A percentile compares a stretch with the other conserved stretches of the same genome.
phyloP scores from a whole-genome alignment of 768 basidiomycete genomes.

The Neoboletus magnificus region DNA sequence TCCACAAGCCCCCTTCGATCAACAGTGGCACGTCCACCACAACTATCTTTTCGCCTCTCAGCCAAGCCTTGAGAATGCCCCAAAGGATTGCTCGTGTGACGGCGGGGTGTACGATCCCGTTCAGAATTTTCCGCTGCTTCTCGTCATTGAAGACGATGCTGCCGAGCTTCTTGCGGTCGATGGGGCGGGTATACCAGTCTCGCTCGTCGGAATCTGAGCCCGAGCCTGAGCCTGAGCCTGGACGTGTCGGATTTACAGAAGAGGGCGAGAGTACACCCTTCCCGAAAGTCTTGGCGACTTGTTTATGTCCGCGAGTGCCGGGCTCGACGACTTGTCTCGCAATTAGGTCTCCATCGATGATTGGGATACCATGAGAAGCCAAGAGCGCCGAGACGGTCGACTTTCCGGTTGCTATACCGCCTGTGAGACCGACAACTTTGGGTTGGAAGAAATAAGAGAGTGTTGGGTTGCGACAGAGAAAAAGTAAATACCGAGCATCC shows the following conservation, averaged over 20 bases:
- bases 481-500: slow-evolving; percentile 18
- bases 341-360: slow-evolving; percentile 90
- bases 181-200: slow-evolving; percentile 49
- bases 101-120: slow-evolving; percentile 86
- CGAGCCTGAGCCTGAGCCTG: background rate
- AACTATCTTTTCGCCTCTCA: slow-evolving; percentile 72
- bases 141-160: slow-evolving; percentile 80
- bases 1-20: slow-evolving; percentile 85
- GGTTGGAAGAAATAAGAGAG: background rate
- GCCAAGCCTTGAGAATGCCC: slow-evolving; percentile 67
- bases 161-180: slow-evolving; percentile 84
- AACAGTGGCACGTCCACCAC: slow-evolving; percentile 90
- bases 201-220: background rate
- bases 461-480: background rate
- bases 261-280: slow-evolving; percentile 51
- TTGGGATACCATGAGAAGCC: slow-evolving; percentile 61
- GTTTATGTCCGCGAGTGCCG: slow-evolving; percentile 66
- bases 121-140: slow-evolving; percentile 66
- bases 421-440: slow-evolving; percentile 89
- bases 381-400: slow-evolving; percentile 84
- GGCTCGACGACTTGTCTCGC: slow-evolving; percentile 85
- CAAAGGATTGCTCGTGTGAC: slow-evolving; percentile 77
- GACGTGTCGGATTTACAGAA: background rate
- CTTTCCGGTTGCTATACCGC: slow-evolving; percentile 96
- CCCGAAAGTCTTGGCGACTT: slow-evolving; percentile 74